These are phyloP conservation scores for Lentinus tigrinus DNA, from an alignment of 768 basidiomycete genomes.

Conservation along the genomic window DNA sequence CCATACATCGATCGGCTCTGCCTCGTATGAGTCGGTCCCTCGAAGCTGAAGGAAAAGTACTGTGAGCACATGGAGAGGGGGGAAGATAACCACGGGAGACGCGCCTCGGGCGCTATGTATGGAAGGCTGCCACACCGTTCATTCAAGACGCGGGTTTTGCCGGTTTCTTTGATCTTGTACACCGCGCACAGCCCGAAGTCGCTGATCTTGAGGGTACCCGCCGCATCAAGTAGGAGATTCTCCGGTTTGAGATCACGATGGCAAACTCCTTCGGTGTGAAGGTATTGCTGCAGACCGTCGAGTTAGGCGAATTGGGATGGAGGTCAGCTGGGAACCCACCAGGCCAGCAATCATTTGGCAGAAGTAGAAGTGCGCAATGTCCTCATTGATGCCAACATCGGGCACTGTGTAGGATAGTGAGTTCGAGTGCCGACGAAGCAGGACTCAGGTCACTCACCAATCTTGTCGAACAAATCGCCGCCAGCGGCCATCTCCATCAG, in stretches of 20 bases:
- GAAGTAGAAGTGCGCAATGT: conserved; percentile 90
- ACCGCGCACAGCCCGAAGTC: conserved; percentile 95
- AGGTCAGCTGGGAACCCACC: conserved; percentile 48
- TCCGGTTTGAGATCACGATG: conserved; percentile 98
- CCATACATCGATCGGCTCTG: conserved; percentile 96
- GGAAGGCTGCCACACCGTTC: conserved; percentile 92
- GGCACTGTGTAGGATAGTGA: conserved; percentile 56
- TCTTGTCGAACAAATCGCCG: conserved; percentile 98
- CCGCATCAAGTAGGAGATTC: conserved; percentile 82
- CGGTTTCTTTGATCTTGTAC: conserved; percentile 78
- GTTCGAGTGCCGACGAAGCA: too few relatives aligned
- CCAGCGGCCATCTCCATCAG: conserved; percentile 89
- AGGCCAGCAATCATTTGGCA: conserved; percentile 81
- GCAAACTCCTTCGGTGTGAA: conserved; percentile 87
- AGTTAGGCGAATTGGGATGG: not conserved
- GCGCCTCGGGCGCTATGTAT: conserved; percentile 92
- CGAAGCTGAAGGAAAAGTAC: conserved; percentile 51
- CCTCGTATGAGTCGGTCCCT: conserved; percentile 66
- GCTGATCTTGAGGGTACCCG: conserved; percentile 86
- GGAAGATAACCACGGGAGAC: conserved; percentile 14
- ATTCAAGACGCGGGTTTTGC: conserved; percentile 70
- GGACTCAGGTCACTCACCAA: too few relatives aligned
- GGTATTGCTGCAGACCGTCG: conserved; percentile 56
- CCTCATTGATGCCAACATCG: conserved; percentile 82
- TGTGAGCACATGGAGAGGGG: not conserved